Evolutionary conservation across 2,329 filamentous ascomycete genomes (phyloP).

Genomic region (Ophiocordyceps camponoti-saundersi): DNA sequence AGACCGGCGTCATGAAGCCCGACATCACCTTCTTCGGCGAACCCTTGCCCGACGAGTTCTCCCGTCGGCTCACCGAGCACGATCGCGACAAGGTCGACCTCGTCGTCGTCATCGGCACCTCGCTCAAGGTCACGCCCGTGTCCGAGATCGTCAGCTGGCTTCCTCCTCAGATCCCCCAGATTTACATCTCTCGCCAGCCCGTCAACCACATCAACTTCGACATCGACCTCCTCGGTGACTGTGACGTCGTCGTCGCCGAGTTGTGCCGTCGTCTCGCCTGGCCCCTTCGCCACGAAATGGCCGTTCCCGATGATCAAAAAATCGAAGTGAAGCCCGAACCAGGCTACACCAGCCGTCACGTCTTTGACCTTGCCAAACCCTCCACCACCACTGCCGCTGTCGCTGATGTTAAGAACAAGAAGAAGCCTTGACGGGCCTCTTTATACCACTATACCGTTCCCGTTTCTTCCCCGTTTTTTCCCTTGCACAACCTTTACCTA

Average conservation of each 20-base stretch:
- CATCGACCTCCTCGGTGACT: conserved; percentile 89
- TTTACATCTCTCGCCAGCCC: conserved; percentile 75
- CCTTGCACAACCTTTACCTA: no score
- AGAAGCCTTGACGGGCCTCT: no score
- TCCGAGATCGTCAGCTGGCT: conserved; percentile 76
- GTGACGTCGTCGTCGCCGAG: conserved; percentile 78
- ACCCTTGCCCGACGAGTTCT: conserved; percentile 69
- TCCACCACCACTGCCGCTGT: no score
- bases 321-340: conserved; percentile 32
- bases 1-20: conserved; percentile 77
- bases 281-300: conserved; percentile 67
- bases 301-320: conserved; percentile 44
- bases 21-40: conserved; percentile 99
- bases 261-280: conserved; percentile 69
- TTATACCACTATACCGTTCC: background rate
- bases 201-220: conserved; percentile 89
- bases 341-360: conserved; percentile 18
- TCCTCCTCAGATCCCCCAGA: conserved; percentile 66
- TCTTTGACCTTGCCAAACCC: conserved; percentile 13
- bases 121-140: conserved; percentile 87
- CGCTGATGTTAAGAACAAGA: no score
- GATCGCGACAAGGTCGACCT: conserved; percentile 72
- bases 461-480: no score
- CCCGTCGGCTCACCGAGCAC: conserved; percentile 59
- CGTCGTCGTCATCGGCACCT: conserved; percentile 90